Percentiles rank a stretch among this genome's conserved stretches.
Conservation (phyloP, 1,284 basidiomycete species). For the Sporisorium sorghi region DNA sequence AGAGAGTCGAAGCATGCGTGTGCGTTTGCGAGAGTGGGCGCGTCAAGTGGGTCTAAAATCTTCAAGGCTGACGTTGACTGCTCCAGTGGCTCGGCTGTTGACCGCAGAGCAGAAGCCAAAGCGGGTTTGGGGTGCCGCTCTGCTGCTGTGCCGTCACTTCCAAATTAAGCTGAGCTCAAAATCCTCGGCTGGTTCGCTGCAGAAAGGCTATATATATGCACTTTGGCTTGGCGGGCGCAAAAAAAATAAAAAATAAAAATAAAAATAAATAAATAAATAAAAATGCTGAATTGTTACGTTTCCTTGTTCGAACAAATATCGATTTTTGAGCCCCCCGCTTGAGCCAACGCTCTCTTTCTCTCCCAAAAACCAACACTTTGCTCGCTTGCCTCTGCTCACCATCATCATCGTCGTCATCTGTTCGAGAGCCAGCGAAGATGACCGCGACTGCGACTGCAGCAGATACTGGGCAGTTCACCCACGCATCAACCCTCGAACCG, state of each 20-base stretch:
- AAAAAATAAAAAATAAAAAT: too few relatives aligned
- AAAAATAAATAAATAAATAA: too few relatives aligned
- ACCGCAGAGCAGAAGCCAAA: too few relatives aligned
- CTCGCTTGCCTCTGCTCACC: neutral
- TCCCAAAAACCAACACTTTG: neutral
- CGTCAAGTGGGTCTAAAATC: neutral
- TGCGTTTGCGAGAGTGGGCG: too few relatives aligned
- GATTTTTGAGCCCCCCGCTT: neutral
- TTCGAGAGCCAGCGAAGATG: conserved; percentile 4
- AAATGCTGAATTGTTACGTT: too few relatives aligned
- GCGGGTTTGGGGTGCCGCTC: neutral
- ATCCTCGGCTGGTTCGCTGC: neutral
- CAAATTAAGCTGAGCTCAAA: conserved; percentile 2
- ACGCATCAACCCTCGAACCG: conserved; percentile 24
- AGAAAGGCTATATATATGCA: neutral
- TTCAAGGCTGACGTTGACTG: neutral
- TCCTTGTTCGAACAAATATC: too few relatives aligned
- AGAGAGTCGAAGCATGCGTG: too few relatives aligned
- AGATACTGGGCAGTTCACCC: neutral
- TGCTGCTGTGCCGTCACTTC: neutral
- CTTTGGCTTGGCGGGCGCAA: conserved; percentile 3
- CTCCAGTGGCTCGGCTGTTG: neutral
- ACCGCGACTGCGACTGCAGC: neutral
- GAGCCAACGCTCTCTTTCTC: neutral
- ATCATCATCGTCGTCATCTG: neutral